A percentile compares a stretch with the other conserved stretches of the same genome.
Conservation (phyloP, 768 basidiomycete species). For the Rhizopogon vesiculosus region DNA sequence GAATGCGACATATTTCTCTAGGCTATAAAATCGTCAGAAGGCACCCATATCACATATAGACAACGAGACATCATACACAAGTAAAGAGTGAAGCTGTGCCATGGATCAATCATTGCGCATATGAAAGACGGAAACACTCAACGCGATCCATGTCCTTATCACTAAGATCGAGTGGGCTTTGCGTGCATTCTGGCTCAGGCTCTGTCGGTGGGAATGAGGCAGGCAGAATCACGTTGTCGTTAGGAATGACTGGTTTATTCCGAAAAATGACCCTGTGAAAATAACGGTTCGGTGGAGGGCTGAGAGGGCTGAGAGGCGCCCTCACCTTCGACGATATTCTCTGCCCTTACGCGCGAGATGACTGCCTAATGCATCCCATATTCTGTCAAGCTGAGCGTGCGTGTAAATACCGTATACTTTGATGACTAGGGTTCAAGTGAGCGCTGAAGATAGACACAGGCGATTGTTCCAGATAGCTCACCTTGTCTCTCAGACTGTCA, state of each 20-base stretch:
- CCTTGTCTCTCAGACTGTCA: slow-evolving; percentile 36
- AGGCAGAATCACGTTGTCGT: slow-evolving; percentile 43
- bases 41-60: slow-evolving; percentile 1
- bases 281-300: background rate
- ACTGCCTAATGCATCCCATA: slow-evolving; percentile 43
- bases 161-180: slow-evolving; percentile 28
- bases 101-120: background rate
- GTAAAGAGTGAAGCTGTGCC: slow-evolving; percentile 48
- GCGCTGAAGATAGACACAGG: background rate
- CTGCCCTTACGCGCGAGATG: slow-evolving; percentile 40
- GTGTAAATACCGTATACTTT: slow-evolving; percentile 48
- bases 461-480: slow-evolving; percentile 4
- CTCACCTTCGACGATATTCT: slow-evolving; percentile 50
- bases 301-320: background rate
- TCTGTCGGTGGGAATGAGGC: slow-evolving; percentile 45
- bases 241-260: slow-evolving; percentile 25
- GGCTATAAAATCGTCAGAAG: slow-evolving; percentile 40
- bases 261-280: slow-evolving; percentile 42
- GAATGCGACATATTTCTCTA: slow-evolving; percentile 26
- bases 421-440: slow-evolving; percentile 28
- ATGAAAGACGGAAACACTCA: background rate
- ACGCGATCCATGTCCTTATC: slow-evolving; percentile 48
- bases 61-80: slow-evolving; percentile 40
- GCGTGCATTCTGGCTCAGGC: slow-evolving; percentile 11
- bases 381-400: slow-evolving; percentile 39